Conservation (phyloP, 179 eudicot species). For the Corrigiola litoralis region DNA sequence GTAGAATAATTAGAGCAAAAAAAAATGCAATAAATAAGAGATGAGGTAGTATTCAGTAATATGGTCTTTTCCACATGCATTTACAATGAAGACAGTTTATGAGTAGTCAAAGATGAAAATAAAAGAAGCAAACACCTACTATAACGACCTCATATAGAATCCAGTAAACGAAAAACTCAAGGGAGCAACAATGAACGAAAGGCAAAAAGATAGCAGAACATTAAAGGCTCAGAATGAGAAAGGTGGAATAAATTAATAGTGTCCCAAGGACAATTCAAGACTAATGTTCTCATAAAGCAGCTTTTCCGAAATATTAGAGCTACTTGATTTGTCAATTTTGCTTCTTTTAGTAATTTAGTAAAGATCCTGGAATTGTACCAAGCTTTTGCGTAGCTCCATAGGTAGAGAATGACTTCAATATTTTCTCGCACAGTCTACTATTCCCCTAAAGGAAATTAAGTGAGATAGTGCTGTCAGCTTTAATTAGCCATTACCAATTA, state of each 20-base stretch:
- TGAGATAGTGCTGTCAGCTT: conserved; percentile 28
- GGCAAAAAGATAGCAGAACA: neutral
- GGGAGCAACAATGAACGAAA: neutral
- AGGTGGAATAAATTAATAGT: neutral
- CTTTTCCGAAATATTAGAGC: neutral
- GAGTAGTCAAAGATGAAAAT: neutral
- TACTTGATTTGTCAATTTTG: conserved; percentile 1
- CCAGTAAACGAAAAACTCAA: neutral
- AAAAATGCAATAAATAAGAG: neutral
- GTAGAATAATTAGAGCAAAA: neutral
- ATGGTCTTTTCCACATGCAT: neutral
- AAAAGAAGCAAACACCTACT: neutral
- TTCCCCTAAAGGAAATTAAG: conserved; percentile 20
- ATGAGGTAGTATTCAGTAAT: neutral
- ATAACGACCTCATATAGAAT: neutral
- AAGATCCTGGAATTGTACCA: conserved; percentile 11
- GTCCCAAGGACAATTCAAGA: conserved; percentile 5
- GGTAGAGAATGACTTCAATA: conserved; percentile 16
- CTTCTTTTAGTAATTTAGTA: conserved; percentile 9
- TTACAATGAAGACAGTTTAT: too few species aligned
- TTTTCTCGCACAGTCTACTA: conserved; percentile 11
- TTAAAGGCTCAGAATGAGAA: neutral
- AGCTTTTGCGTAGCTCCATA: conserved; percentile 5
- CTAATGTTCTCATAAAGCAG: neutral
- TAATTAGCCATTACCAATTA: conserved; percentile 20